A percentile compares a stretch with the other conserved stretches of the same genome.
Evolutionary conservation across 1,139 yeast genomes (phyloP).

Genomic region (Blastobotrys proliferans): DNA sequence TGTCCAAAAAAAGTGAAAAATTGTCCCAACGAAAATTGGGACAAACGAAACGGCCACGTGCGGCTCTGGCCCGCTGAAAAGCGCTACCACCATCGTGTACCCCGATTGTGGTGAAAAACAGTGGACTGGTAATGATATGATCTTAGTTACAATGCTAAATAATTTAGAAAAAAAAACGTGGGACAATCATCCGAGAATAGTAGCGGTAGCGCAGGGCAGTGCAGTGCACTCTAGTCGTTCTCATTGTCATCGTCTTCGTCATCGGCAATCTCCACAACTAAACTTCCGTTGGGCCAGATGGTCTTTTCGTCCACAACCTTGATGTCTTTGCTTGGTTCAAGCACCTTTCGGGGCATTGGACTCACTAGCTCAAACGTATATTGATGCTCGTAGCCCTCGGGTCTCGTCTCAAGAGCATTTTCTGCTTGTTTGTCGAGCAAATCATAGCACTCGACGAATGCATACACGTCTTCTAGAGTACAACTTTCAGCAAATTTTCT

Average conservation of each 20-base stretch:
- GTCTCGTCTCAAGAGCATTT: conserved; percentile 23
- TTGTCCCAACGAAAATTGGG: too few species aligned
- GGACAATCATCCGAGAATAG: too few species aligned
- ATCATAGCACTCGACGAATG: conserved; percentile 50
- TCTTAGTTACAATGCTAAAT: too few species aligned
- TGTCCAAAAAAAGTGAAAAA: too few species aligned
- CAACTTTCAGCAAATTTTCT: conserved; percentile 49
- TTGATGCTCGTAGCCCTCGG: conserved; percentile 41
- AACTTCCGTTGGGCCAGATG: conserved; percentile 59
- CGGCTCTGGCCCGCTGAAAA: too few species aligned
- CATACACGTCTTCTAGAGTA: conserved; percentile 58
- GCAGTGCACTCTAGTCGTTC: neutral
- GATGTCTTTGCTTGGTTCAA: conserved; percentile 32
- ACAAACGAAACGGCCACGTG: too few species aligned
- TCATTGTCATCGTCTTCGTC: conserved; percentile 27
- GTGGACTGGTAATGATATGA: too few species aligned
- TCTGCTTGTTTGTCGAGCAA: conserved; percentile 15
- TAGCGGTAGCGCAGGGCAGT: too few species aligned
- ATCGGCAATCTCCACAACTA: conserved; percentile 46
- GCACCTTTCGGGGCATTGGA: conserved; percentile 53
- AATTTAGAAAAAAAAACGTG: too few species aligned
- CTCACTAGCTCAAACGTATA: conserved; percentile 47
- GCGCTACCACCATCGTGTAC: too few species aligned
- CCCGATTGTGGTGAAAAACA: too few species aligned
- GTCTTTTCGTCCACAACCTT: conserved; percentile 41